These are phyloP conservation scores for Arxiozyma heterogenica DNA, from an alignment of 1,139 yeast genomes.

Conservation along the genomic window DNA sequence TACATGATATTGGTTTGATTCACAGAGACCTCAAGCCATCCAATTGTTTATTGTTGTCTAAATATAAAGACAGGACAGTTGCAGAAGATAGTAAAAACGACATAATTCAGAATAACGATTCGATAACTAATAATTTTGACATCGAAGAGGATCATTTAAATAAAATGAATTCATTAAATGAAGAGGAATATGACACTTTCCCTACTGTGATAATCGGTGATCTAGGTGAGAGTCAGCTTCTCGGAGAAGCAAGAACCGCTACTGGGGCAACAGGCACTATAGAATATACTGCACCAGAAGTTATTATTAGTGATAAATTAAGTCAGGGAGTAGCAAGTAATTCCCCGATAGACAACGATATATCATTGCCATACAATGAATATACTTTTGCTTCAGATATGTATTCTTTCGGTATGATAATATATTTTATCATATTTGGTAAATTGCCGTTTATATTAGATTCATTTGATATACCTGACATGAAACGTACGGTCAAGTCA, in stretches of 20 bases:
- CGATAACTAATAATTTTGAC: constrained; percentile 3
- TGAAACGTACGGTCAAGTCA: constrained; percentile 36
- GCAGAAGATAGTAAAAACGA: constrained; percentile 16
- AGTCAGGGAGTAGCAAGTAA: constrained; percentile 3
- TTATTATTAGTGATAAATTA: constrained; percentile 35
- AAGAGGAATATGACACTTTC: constrained; percentile 25
- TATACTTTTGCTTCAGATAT: constrained; percentile 68
- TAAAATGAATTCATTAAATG: constrained; percentile 3
- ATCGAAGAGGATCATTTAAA: background rate
- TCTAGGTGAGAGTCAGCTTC: constrained; percentile 80
- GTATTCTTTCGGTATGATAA: constrained; percentile 73
- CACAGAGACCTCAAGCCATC: constrained; percentile 88
- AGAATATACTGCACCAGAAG: constrained; percentile 81
- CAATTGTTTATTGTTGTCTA: constrained; percentile 54
- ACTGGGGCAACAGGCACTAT: constrained; percentile 81
- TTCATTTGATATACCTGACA: constrained; percentile 28
- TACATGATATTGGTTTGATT: constrained; percentile 65
- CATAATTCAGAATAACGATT: constrained; percentile 7
- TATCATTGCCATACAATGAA: constrained; percentile 32
- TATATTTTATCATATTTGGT: constrained; percentile 66
- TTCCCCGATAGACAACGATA: background rate
- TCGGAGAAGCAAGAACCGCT: constrained; percentile 46
- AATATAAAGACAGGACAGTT: constrained; percentile 5
- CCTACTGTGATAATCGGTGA: constrained; percentile 77
- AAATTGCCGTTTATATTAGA: constrained; percentile 48